Conservation (phyloP, 2,329 filamentous ascomycete species). For the Neopestalotiopsis clavispora region DNA sequence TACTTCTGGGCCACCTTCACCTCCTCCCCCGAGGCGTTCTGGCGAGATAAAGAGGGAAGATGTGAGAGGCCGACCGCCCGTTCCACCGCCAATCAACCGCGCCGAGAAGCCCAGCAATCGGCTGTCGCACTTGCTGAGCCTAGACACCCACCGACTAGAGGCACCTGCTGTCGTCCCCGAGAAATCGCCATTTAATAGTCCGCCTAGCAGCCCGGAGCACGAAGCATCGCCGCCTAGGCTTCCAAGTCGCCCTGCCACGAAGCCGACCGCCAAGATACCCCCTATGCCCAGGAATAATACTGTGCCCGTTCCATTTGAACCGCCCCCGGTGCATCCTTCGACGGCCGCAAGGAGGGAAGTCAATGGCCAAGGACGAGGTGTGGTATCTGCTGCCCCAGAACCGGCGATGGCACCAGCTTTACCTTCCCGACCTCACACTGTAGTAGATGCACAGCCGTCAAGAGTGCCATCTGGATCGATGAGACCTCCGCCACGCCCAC, state of each 20-base stretch:
- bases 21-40: conserved; percentile 68
- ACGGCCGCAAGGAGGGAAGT: conserved; percentile 49
- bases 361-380: conserved; percentile 44
- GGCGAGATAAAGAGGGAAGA: conserved; percentile 60
- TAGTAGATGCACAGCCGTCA: conserved; percentile 37
- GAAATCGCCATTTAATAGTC: conserved; percentile 84
- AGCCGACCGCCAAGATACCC: conserved; percentile 32
- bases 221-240: conserved; percentile 56
- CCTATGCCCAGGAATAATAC: conserved; percentile 35
- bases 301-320: conserved; percentile 48
- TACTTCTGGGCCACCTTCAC: conserved; percentile 60
- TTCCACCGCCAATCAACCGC: conserved; percentile 79
- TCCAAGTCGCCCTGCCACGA: conserved; percentile 53
- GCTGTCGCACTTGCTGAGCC: conserved; percentile 42
- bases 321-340: conserved; percentile 58
- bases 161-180: conserved; percentile 44
- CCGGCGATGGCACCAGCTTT: conserved; percentile 56
- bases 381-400: conserved; percentile 44
- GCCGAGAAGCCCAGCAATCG: conserved; percentile 76
- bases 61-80: conserved; percentile 42
- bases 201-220: conserved; percentile 72
- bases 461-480: conserved; percentile 33
- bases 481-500: conserved; percentile 50
- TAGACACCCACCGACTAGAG: conserved; percentile 31
- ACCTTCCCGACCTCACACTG: conserved; percentile 51